Conservation (phyloP, 2,329 filamentous ascomycete genomes). For the Meredithiella fracta region DNA sequence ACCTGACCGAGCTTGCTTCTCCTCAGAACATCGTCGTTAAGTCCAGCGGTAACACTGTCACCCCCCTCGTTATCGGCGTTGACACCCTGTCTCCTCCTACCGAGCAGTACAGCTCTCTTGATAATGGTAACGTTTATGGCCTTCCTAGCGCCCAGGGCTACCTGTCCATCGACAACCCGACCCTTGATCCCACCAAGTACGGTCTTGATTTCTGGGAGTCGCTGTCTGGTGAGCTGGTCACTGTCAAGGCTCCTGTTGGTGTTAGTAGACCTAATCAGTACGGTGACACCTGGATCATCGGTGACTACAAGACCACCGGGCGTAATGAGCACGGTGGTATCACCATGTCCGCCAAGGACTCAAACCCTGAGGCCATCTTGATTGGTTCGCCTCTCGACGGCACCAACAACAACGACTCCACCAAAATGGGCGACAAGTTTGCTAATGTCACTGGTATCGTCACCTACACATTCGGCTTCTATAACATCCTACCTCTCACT, state of each 20-base stretch:
- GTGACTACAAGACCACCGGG: constrained; percentile 47
- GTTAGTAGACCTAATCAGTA: constrained; percentile 45
- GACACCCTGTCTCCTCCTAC: constrained; percentile 42
- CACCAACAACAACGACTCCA: constrained; percentile 38
- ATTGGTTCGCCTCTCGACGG: constrained; percentile 51
- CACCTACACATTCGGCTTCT: constrained; percentile 50
- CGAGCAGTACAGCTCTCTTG: constrained; percentile 42
- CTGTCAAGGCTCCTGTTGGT: constrained; percentile 38
- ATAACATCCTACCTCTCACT: constrained; percentile 48
- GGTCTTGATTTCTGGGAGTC: constrained; percentile 63
- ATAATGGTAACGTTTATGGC: constrained; percentile 47
- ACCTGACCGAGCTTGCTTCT: constrained; percentile 44
- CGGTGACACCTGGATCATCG: constrained; percentile 53
- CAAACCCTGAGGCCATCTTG: constrained; percentile 52
- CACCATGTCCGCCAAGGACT: constrained; percentile 45
- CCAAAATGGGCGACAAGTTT: constrained; percentile 47
- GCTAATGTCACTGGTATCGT: constrained; percentile 54
- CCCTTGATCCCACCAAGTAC: constrained; percentile 41
- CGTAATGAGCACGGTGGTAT: constrained; percentile 46
- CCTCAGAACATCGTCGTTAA: constrained; percentile 37
- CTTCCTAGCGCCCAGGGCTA: constrained; percentile 45
- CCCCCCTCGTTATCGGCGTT: constrained; percentile 43
- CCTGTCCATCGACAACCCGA: constrained; percentile 43
- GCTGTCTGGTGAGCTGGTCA: constrained; percentile 50
- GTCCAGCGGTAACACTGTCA: constrained; percentile 36